Evolutionary conservation across 306 rosid genomes (phyloP).

Genomic region (Medicago ruthenica): DNA sequence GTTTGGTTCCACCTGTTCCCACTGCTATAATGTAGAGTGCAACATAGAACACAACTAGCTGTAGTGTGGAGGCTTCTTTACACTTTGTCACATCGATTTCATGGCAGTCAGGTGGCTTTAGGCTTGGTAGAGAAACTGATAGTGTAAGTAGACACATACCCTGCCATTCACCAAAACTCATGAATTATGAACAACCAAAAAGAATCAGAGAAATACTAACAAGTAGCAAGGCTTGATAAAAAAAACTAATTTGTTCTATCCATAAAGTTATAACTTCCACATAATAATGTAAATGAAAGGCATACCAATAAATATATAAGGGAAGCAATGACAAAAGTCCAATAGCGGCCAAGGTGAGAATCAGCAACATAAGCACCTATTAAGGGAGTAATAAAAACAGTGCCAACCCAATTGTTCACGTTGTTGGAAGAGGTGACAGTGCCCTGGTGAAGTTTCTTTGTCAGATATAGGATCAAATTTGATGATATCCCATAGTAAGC

Average conservation of each 20-base stretch:
- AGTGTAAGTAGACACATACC: slow-evolving; percentile 57
- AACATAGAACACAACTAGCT: slow-evolving; percentile 50
- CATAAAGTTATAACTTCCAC: too few relatives aligned
- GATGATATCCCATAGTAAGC: slow-evolving; percentile 78
- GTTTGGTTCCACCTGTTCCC: slow-evolving; percentile 93
- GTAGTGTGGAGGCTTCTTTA: slow-evolving; percentile 47
- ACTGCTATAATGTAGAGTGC: slow-evolving; percentile 71
- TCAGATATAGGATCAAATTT: slow-evolving; percentile 65
- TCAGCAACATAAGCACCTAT: slow-evolving; percentile 87
- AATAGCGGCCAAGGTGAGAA: slow-evolving; percentile 79
- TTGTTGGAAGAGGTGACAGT: slow-evolving; percentile 70
- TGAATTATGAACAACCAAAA: background rate
- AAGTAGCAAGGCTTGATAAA: too few relatives aligned
- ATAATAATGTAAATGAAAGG: background rate
- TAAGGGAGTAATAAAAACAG: slow-evolving; percentile 73
- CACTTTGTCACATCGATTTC: slow-evolving; percentile 41
- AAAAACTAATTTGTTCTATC: too few relatives aligned
- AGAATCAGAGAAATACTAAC: background rate
- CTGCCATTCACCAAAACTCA: slow-evolving; percentile 33
- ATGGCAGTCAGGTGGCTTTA: slow-evolving; percentile 53
- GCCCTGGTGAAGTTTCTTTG: slow-evolving; percentile 71
- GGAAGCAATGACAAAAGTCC: slow-evolving; percentile 68
- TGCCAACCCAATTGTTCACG: slow-evolving; percentile 83
- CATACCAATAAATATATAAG: slow-evolving; percentile 60
- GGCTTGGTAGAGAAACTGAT: slow-evolving; percentile 53